Base-by-base conservation (phyloP, 257 asterid genomes). In the Ehretia macrophylla region DNA sequence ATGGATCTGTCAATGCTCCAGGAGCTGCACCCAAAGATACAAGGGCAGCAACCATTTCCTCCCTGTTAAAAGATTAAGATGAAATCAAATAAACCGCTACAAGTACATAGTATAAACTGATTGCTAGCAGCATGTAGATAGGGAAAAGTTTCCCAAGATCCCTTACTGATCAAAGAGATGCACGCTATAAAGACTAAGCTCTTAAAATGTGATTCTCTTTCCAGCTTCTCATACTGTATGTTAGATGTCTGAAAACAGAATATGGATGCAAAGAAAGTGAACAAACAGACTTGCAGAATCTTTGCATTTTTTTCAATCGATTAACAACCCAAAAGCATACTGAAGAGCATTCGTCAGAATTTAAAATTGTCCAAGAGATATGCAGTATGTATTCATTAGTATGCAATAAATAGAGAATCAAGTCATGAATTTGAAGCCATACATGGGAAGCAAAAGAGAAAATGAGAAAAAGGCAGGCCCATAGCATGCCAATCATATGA, bases 21-120 rank as follows among this genome's bases (percentile, higher is more conserved):
- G 97, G 85, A 72, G 83, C 63, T 56, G 99, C 95, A 75, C 89
- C 97, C 32, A 88, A 74, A 63, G 97, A 83, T 59, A 86, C 82
- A 48, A 92, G 99, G 56, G 81, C 75, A 72, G 80, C 96, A 63
- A 92, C 97, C 1, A 94, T 83, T 63, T 80, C 83, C 87, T 92
- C 99, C 87, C 99, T 92, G 73, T 60, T 47, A 69, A 66, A 68
- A 49, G 68, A 64, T 45, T 69, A 60, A 68, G 56, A 51, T 27
- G 56, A 58, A 54, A 71, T 58, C 55, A 44, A 38, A 52, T 14
- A 45, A 46, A 60, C 0, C 2, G 14, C 11, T 5, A 14, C 18
- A 16, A 14, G 18, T 19, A n/a, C n/a, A 55, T 9, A 12, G 32
- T 32, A 23, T 21, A 35, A 45, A 48, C 8, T 16, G 3, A 10